Percentiles rank a stretch among this genome's conserved stretches.
These are phyloP conservation scores for Taiozyma sp. DNA, from an alignment of 1,139 yeast species.

Conservation along the genomic window DNA sequence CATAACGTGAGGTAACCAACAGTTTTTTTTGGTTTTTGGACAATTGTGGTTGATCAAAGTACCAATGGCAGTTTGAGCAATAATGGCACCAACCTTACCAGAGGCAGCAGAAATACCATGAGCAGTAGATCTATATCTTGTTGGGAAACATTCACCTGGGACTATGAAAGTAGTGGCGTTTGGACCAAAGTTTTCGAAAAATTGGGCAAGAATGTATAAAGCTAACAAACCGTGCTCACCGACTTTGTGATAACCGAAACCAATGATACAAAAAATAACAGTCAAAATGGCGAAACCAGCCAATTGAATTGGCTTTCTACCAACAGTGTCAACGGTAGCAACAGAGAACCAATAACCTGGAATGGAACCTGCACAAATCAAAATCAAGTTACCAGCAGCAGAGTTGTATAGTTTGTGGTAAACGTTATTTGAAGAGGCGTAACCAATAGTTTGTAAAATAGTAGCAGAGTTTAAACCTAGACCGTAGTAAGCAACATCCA, in stretches of 20 bases:
- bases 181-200: constrained; percentile 91
- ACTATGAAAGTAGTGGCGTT: constrained; percentile 92
- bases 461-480: constrained; percentile 74
- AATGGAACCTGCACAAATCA: constrained; percentile 86
- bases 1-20: constrained; percentile 90
- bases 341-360: constrained; percentile 88
- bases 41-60: constrained; percentile 78
- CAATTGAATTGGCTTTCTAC: constrained; percentile 79
- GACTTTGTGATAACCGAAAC: constrained; percentile 73
- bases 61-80: constrained; percentile 90
- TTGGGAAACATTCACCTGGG: constrained; percentile 97
- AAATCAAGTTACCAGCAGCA: constrained; percentile 85
- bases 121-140: constrained; percentile 96
- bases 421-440: constrained; percentile 58
- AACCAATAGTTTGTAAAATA: constrained; percentile 83
- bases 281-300: constrained; percentile 71
- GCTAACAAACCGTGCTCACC: constrained; percentile 64
- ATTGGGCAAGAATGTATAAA: constrained; percentile 71
- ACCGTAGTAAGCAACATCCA: constrained; percentile 95
- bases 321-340: constrained; percentile 71
- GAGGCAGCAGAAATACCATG: constrained; percentile 96
- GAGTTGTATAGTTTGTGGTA: constrained; percentile 65
- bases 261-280: constrained; percentile 62
- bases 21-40: constrained; percentile 46
- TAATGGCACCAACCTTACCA: constrained; percentile 96